Base-by-base conservation (phyloP, 2,329 filamentous ascomycete species). In the Chaetomium strumarium region DNA sequence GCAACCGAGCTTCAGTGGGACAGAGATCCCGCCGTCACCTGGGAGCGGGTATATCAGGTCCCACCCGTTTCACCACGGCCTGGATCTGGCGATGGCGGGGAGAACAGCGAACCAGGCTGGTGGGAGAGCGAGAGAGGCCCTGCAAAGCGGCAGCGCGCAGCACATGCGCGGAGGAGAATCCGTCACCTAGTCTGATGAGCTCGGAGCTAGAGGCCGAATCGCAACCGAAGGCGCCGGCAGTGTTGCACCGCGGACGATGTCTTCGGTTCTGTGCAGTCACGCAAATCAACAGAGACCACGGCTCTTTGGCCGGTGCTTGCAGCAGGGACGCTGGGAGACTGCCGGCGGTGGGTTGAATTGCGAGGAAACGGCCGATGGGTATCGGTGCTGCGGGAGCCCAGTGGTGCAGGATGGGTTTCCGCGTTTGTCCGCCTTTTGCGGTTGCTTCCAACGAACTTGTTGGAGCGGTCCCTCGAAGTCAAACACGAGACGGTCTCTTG, bases 11-110 rank as follows among this genome's bases (percentile, higher is more conserved):
- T 44, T 47, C 48, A 41, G 69, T 71, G 65, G 62, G 60, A 70
- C 69, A 68, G 55, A 66, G 66, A 68, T 67, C 63, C 64, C 62
- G 68, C 66, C 64, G 66, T 66, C 63, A 66, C 66, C 62, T 67
- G 63, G 62, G 63, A 62, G 40, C 62, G 62, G 60, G 60, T 61
- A 55, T 57, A 58, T 56, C 54, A 59, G 58, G 66, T 67, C 60
- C 64, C 66, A 68, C 67, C 61, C 60, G 59, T 56, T 59, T 58
- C 62, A 58, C 63, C 60, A 59, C 62, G 52, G 57, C 59, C 56
- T 61, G 58, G 56, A 55, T 59, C 57, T 64, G 62, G 62, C 20
- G 49, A 39, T 29, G 62, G 43, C 43, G 45, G 51, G 51, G 49
- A 48, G 19, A 31, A 46, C 44, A 52, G 46, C 45, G 49, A 37